Conservation (phyloP, 2,329 filamentous ascomycete species). For the Aaosphaeria pasadenensis region DNA sequence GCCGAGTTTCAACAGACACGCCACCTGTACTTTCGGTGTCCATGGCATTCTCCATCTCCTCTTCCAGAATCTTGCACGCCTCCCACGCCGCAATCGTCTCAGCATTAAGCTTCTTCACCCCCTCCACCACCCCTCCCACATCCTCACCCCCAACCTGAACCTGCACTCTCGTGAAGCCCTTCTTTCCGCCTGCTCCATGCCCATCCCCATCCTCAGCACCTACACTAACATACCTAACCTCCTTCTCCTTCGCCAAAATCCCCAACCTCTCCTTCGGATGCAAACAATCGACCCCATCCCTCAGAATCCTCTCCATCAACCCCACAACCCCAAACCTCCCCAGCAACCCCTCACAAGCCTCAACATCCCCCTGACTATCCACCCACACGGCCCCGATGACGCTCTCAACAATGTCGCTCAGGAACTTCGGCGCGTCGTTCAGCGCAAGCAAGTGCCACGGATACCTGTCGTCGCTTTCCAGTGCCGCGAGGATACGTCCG, state of each 20-base stretch:
- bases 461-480: slow-evolving; percentile 56
- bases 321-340: slow-evolving; percentile 62
- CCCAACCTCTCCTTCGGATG: slow-evolving; percentile 69
- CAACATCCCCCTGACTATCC: slow-evolving; percentile 56
- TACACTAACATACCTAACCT: slow-evolving; percentile 52
- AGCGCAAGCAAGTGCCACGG: slow-evolving; percentile 73
- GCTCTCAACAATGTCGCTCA: slow-evolving; percentile 79
- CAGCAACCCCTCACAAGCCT: slow-evolving; percentile 59
- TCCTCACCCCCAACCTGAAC: slow-evolving; percentile 33
- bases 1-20: too few relatives aligned
- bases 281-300: slow-evolving; percentile 51
- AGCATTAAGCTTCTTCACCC: slow-evolving; percentile 33
- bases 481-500: slow-evolving; percentile 46
- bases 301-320: slow-evolving; percentile 61
- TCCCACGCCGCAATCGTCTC: slow-evolving; percentile 39
- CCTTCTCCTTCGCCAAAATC: slow-evolving; percentile 50
- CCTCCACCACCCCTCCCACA: slow-evolving; percentile 31
- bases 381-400: slow-evolving; percentile 80
- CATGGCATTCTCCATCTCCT: too few relatives aligned
- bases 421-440: slow-evolving; percentile 70
- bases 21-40: too few relatives aligned
- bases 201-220: slow-evolving; percentile 6
- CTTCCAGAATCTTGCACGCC: slow-evolving; percentile 23
- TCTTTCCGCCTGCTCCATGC: background rate
- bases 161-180: slow-evolving; percentile 6